Evolutionary conservation across 768 basidiomycete genomes (phyloP), one percentile per base, ranked within the genome.

Genomic region (Tricholoma flavovirens): DNA sequence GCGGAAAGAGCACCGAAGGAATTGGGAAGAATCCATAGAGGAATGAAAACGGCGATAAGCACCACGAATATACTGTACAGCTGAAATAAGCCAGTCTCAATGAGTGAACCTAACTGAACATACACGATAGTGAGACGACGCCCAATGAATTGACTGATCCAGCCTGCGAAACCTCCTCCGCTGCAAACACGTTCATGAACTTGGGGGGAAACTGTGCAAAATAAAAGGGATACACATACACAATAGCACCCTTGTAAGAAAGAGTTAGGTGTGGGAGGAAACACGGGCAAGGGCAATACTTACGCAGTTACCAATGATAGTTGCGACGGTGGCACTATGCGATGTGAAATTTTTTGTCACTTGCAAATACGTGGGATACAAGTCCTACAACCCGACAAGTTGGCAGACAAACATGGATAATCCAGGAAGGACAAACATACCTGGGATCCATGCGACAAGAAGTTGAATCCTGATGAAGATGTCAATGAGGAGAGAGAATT

Each of bases 21-120:
- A 10, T 62, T 69, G 1, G 93, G 92, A 9, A 95, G 61, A 62
- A 92, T 88, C 93, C 91, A 94, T 1, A 93, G 75, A 0, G 87
- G 87, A 62, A 89, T 87, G 70, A 77, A 77, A 2, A 68, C 76
- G 73, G 76, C 84, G 48, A 83, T 71, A 49, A 82, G 67, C 17
- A 80, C 56, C 32, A 83, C 78, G 66, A 78, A 83, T 29, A 81
- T 66, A 19, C 81, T 83, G 40, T 56, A 65, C 62, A 22, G 22
- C 14, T 14, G 40, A 1, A 8, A 15, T 49, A 5, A 12, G 17
- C n/a, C 40, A 45, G 30, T 15, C 1, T 15, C 53, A 32, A 21
- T 32, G 30, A 33, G 21, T 42, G 14, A 35, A 53, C 19, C 24
- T 3, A 43, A 11, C 1, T 9, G 30, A 35, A 36, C 45, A 8